A percentile compares a stretch with the other conserved stretches of the same genome.
phyloP scores from a whole-genome alignment of 768 basidiomycete genomes.

The Phylloporus rhodoxanthus region DNA sequence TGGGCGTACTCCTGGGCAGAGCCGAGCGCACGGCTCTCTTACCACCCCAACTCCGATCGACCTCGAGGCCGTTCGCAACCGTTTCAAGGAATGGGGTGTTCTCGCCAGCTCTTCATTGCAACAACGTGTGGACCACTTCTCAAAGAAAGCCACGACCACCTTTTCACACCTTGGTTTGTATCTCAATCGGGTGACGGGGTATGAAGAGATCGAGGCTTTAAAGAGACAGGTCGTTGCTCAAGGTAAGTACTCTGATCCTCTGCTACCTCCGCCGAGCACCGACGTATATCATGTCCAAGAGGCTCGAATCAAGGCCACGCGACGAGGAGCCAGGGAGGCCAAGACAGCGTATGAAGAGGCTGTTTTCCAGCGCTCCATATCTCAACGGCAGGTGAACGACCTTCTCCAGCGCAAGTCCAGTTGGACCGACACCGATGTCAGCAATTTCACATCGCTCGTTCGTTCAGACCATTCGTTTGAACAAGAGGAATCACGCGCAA shows the following conservation, averaged over 20 bases:
- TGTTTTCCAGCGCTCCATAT: constrained; percentile 71
- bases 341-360: constrained; percentile 76
- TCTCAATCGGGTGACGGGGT: constrained; percentile 86
- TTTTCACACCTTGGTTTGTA: constrained; percentile 72
- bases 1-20: neutral
- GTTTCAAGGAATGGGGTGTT: constrained; percentile 43
- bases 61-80: constrained; percentile 33
- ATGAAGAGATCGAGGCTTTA: constrained; percentile 80
- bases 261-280: constrained; percentile 4
- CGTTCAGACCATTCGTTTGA: constrained; percentile 85
- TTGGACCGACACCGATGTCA: constrained; percentile 90
- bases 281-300: constrained; percentile 43
- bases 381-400: constrained; percentile 95
- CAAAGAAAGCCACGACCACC: constrained; percentile 47
- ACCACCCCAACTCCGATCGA: constrained; percentile 5
- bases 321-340: constrained; percentile 61
- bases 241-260: constrained; percentile 46
- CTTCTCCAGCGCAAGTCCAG: constrained; percentile 86
- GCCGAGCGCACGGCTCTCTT: neutral
- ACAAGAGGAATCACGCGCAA: constrained; percentile 68
- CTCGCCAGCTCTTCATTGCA: constrained; percentile 35
- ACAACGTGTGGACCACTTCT: constrained; percentile 52
- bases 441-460: constrained; percentile 83
- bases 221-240: constrained; percentile 73
- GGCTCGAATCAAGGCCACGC: constrained; percentile 59